phyloP scores from a whole-genome alignment of 116 monocot species.

The Cymodocea nodosa region DNA sequence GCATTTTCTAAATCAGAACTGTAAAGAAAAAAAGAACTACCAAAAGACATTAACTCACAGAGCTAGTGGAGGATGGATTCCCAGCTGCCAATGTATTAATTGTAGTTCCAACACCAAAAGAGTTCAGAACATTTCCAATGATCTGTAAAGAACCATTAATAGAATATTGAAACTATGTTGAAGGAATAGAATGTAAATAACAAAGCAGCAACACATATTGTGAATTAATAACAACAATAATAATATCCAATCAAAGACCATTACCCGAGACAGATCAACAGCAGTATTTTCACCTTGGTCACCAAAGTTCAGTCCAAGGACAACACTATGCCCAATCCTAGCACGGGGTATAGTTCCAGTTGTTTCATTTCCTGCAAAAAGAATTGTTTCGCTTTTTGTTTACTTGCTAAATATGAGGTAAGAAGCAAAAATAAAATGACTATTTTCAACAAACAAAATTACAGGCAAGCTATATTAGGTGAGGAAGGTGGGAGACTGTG shows the following conservation, averaged over 20 bases:
- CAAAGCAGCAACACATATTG: too few species aligned
- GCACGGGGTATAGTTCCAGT: slow-evolving; percentile 21
- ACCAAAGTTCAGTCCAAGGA: slow-evolving; percentile 52
- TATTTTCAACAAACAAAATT: too few species aligned
- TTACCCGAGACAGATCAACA: slow-evolving; percentile 64
- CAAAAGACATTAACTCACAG: slow-evolving; percentile 16
- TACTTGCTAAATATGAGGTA: too few species aligned
- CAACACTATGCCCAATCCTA: slow-evolving; percentile 49
- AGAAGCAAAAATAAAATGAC: too few species aligned
- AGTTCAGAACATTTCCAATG: slow-evolving; percentile 61
- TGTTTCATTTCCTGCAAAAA: slow-evolving; percentile 35
- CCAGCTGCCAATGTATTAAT: slow-evolving; percentile 11
- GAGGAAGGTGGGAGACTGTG: too few species aligned
- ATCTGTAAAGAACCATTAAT: slow-evolving; percentile 30
- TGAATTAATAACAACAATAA: not conserved
- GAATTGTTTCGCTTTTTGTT: too few species aligned
- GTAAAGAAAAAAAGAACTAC: not conserved
- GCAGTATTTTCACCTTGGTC: slow-evolving; percentile 37
- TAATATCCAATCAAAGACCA: not conserved
- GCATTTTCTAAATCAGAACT: not conserved
- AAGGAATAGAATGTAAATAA: too few species aligned
- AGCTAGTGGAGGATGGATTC: slow-evolving; percentile 25
- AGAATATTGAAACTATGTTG: not conserved
- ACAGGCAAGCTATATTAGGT: too few species aligned
- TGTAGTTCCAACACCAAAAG: slow-evolving; percentile 34